phyloP scores from a whole-genome alignment of 768 basidiomycete genomes.

The Suillus weaverae region DNA sequence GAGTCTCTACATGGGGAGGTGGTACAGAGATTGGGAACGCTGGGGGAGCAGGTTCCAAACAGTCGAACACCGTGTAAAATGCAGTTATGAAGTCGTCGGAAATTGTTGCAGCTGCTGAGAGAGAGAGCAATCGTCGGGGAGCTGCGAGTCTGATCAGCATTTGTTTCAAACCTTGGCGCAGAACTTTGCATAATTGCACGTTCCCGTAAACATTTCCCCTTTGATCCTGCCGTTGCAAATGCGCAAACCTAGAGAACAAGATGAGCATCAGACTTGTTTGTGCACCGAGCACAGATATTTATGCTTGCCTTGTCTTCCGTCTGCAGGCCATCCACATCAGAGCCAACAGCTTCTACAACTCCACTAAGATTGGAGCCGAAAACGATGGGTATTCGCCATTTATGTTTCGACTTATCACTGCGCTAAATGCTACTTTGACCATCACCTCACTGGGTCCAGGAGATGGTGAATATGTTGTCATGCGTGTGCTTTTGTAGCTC shows the following conservation, averaged over 20 bases:
- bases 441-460: conserved; percentile 41
- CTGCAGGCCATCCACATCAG: conserved; percentile 33
- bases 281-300: neutral
- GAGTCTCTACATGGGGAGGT: conserved; percentile 31
- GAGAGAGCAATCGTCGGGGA: conserved; percentile 41
- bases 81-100: conserved; percentile 46
- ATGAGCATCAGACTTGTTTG: neutral
- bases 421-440: conserved; percentile 41
- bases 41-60: conserved; percentile 35
- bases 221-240: conserved; percentile 26
- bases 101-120: conserved; percentile 39
- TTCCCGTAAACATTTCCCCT: conserved; percentile 39
- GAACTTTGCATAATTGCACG: conserved; percentile 32
- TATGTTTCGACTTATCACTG: conserved; percentile 37
- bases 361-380: conserved; percentile 43
- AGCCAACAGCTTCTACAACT: conserved; percentile 37
- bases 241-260: conserved; percentile 25
- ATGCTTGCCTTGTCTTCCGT: conserved; percentile 41
- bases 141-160: conserved; percentile 24
- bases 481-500: neutral
- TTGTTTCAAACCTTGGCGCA: conserved; percentile 38
- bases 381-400: conserved; percentile 33
- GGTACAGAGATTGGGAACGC: conserved; percentile 30
- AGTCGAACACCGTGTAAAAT: conserved; percentile 41
- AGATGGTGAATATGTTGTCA: conserved; percentile 18